phyloP scores from a whole-genome alignment of 805 yeast genomes.

The Pichia paraexigua region DNA sequence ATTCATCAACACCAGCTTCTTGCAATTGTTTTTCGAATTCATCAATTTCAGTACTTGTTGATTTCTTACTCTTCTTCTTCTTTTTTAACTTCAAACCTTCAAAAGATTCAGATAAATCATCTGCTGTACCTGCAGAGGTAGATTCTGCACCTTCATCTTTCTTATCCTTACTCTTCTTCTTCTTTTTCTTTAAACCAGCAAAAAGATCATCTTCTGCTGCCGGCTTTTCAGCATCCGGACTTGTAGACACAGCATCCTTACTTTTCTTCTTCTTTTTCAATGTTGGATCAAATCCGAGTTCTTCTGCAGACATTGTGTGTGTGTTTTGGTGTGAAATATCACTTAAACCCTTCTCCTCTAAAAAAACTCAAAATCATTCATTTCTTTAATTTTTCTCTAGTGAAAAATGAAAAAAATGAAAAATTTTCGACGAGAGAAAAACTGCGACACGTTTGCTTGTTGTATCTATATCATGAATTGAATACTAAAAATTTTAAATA shows the following conservation, averaged over 20 bases:
- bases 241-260: constrained; percentile 30
- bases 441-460: not conserved
- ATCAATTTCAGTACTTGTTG: constrained; percentile 48
- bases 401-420: not conserved
- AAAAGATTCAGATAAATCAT: constrained; percentile 48
- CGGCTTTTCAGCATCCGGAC: constrained; percentile 31
- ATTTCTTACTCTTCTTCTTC: constrained; percentile 74
- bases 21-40: constrained; percentile 88
- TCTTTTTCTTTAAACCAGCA: constrained; percentile 77
- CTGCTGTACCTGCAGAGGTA: constrained; percentile 31
- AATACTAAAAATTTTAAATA: not conserved
- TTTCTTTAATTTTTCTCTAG: not conserved
- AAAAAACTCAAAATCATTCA: not conserved
- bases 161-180: constrained; percentile 58
- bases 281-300: constrained; percentile 65
- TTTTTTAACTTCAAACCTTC: constrained; percentile 63
- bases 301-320: constrained; percentile 24
- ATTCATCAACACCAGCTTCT: constrained; percentile 74
- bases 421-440: not conserved
- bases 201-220: constrained; percentile 52
- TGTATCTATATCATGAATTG: not conserved
- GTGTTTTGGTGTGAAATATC: not conserved
- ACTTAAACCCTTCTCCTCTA: not conserved
- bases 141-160: constrained; percentile 15
- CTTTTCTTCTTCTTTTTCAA: constrained; percentile 64